Evolutionary conservation across 352 stramenopile genomes (phyloP).

Genomic region (Thraustochytrium sp.): DNA sequence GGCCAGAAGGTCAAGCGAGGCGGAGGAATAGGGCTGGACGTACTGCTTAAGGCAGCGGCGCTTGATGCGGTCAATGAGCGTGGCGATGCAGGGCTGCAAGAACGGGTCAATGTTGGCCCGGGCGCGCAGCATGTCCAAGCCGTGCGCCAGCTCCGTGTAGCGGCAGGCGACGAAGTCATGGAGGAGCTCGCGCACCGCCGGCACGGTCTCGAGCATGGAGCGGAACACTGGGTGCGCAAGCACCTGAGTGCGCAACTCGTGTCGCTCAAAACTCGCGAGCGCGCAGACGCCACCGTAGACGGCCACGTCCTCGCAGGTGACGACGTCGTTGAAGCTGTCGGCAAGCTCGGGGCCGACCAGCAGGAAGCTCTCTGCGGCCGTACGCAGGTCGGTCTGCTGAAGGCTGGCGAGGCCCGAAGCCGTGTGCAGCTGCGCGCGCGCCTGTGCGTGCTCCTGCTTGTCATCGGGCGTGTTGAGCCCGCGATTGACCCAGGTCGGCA

Average conservation of each 20-base stretch:
- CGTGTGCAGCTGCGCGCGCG: background rate
- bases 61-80: slow-evolving; percentile 70
- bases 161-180: slow-evolving; percentile 76
- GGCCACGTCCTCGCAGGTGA: slow-evolving; percentile 66
- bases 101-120: slow-evolving; percentile 72
- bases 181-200: slow-evolving; percentile 75
- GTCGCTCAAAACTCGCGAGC: slow-evolving; percentile 69
- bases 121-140: slow-evolving; percentile 61
- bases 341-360: background rate
- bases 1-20: slow-evolving; percentile 74
- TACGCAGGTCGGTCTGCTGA: background rate
- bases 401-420: background rate
- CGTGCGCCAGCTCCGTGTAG: slow-evolving; percentile 69
- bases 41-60: slow-evolving; percentile 76
- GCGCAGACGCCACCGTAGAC: slow-evolving; percentile 74
- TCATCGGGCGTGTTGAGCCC: background rate
- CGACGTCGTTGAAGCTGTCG: slow-evolving; percentile 13
- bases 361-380: slow-evolving; percentile 8
- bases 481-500: background rate
- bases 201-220: slow-evolving; percentile 72
- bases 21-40: slow-evolving; percentile 74
- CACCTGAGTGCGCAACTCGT: slow-evolving; percentile 70
- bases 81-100: slow-evolving; percentile 64
- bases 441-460: background rate
- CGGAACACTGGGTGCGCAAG: slow-evolving; percentile 79